These are phyloP conservation scores for Ceratocystis colombiana DNA, from an alignment of 2,329 filamentous ascomycete genomes.

Conservation along the genomic window DNA sequence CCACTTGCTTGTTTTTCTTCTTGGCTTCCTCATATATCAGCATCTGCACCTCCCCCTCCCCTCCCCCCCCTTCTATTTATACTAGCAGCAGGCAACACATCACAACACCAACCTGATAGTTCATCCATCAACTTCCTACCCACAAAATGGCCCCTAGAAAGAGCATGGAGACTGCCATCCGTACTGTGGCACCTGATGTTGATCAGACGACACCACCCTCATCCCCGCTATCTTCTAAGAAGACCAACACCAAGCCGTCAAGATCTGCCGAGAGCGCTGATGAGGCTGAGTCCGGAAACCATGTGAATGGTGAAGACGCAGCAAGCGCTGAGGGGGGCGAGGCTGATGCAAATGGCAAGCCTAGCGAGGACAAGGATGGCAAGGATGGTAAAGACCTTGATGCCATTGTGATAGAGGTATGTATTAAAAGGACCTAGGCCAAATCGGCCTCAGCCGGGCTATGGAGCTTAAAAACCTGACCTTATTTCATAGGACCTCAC, in stretches of 20 bases:
- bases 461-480: neutral
- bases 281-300: neutral
- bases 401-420: slow-evolving; percentile 45
- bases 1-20: neutral
- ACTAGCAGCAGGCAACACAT: neutral
- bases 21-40: slow-evolving; percentile 7
- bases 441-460: neutral
- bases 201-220: slow-evolving; percentile 28
- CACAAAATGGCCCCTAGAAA: slow-evolving; percentile 19
- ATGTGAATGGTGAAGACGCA: neutral
- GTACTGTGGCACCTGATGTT: slow-evolving; percentile 17
- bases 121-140: neutral
- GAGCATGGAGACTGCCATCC: slow-evolving; percentile 26
- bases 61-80: neutral
- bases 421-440: neutral
- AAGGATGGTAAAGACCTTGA: slow-evolving; percentile 32
- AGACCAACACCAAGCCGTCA: slow-evolving; percentile 33
- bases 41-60: neutral
- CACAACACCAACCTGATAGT: neutral
- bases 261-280: slow-evolving; percentile 26
- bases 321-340: neutral
- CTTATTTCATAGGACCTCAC: slow-evolving; percentile 52
- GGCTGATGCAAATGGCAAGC: slow-evolving; percentile 24
- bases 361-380: slow-evolving; percentile 30
- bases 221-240: slow-evolving; percentile 29